phyloP scores from a whole-genome alignment of 2,329 filamentous ascomycete species.

The Emericellopsis cladophorae region DNA sequence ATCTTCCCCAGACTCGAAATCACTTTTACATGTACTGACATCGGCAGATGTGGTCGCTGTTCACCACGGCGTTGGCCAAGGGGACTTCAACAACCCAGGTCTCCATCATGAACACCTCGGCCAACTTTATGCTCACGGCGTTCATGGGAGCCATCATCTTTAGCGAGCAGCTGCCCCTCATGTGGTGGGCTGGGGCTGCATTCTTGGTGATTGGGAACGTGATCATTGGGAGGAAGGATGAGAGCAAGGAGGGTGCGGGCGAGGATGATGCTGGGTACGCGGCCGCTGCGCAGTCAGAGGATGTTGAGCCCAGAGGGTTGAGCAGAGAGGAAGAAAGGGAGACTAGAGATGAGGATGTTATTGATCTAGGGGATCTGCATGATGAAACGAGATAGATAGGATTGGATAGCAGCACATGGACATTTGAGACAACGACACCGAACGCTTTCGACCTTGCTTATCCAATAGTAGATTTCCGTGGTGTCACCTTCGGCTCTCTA shows the following conservation, averaged over 20 bases:
- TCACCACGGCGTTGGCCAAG: conserved; percentile 63
- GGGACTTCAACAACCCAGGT: conserved; percentile 69
- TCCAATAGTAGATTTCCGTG: no score
- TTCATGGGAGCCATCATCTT: conserved; percentile 60
- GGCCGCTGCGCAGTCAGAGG: conserved; percentile 12
- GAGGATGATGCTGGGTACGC: conserved; percentile 13
- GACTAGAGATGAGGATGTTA: conserved; percentile 19
- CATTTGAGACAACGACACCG: neutral
- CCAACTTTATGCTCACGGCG: conserved; percentile 71
- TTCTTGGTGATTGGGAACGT: conserved; percentile 66
- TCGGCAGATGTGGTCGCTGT: conserved; percentile 65
- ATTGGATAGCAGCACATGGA: neutral
- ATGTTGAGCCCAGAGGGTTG: conserved; percentile 6
- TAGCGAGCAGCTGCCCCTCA: conserved; percentile 53
- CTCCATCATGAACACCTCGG: conserved; percentile 69
- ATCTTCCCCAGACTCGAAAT: conserved; percentile 5
- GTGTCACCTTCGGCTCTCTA: conserved; percentile 20
- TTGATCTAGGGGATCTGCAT: conserved; percentile 16
- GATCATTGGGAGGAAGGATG: conserved; percentile 61
- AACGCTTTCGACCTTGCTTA: no score
- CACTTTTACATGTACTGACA: neutral
- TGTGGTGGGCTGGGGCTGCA: conserved; percentile 67
- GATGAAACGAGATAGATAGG: conserved; percentile 5
- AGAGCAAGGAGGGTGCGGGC: conserved; percentile 18
- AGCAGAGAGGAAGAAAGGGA: conserved; percentile 7